Conservation (phyloP, 371 early-diverging fungal genomes). For the Mortierella sp. region DNA sequence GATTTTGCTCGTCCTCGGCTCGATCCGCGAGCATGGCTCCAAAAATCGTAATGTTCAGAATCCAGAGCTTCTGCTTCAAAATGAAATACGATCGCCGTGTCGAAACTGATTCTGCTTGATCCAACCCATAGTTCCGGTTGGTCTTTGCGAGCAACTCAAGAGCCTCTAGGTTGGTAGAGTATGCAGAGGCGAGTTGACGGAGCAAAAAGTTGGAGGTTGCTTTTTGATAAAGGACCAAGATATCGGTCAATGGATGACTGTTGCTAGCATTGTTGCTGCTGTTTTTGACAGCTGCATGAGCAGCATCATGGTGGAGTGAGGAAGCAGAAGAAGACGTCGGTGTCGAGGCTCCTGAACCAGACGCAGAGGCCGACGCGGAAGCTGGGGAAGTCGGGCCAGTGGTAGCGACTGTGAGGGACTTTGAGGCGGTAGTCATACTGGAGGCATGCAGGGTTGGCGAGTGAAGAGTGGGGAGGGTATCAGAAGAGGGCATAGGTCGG, state of each 20-base stretch:
- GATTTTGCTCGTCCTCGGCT: slow-evolving; percentile 10
- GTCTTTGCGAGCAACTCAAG: slow-evolving; percentile 31
- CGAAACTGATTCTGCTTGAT: slow-evolving; percentile 19
- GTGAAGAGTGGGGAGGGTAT: neutral
- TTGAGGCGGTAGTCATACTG: neutral
- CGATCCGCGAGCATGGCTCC: slow-evolving; percentile 49
- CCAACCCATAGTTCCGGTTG: slow-evolving; percentile 22
- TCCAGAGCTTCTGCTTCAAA: slow-evolving; percentile 49
- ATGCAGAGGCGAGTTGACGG: slow-evolving; percentile 40
- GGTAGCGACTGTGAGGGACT: neutral
- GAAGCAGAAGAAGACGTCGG: slow-evolving; percentile 1
- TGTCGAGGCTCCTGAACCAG: slow-evolving; percentile 11
- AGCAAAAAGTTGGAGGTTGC: slow-evolving; percentile 44
- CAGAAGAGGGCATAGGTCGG: neutral
- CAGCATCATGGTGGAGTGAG: neutral
- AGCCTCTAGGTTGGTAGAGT: slow-evolving; percentile 40
- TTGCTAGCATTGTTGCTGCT: neutral
- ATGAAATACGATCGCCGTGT: slow-evolving; percentile 40
- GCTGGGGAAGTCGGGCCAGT: slow-evolving; percentile 3
- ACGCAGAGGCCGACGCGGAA: slow-evolving; percentile 5
- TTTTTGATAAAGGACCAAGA: slow-evolving; percentile 36
- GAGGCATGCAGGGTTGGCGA: neutral
- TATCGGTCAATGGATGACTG: slow-evolving; percentile 13
- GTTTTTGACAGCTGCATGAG: neutral
- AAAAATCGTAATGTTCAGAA: slow-evolving; percentile 36